Evolutionary conservation across 768 basidiomycete species (phyloP), one percentile per base, ranked within the genome.

Genomic region (Xerocomellus intermedius): DNA sequence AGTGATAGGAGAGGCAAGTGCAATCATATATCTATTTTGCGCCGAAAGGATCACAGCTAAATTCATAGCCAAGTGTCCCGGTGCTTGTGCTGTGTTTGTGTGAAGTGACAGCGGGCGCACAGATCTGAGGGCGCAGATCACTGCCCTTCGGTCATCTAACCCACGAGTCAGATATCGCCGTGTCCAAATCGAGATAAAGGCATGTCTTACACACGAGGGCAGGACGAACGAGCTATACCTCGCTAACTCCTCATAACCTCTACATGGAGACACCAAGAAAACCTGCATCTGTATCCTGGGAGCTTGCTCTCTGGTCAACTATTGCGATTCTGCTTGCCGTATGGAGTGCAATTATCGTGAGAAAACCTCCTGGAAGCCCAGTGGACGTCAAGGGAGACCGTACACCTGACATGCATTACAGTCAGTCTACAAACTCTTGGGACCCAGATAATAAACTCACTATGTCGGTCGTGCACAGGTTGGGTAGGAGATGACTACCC

Each of bases 401-500:
- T 21, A 44, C 10, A 6, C 28, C 45, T 24, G 48, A 63, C 22
- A 49, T 24, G n/a, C 24, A 52, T 13, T 61, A 66, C 44, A 64
- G 64, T 65, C 19, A 52, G 64, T 64, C 24, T 39, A 22, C 38
- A 37, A 24, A 22, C 8, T 2, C 26, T 43, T 22, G 16, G 13
- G 5, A 7, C 12, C 45, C 24, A n/a, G 4, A 43, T 16, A n/a
- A 35, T 14, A 24, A 24, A 55, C 50, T 59, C 42, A 58, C 51
- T 24, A 5, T 7, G 14, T 43, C 8, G n/a, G 8, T 33, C 35
- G 33, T 22, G 8, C 30, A 47, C 37, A 67, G 65, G 61, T 17
- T 67, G 67, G 66, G 36, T 61, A 26, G 67, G 54, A 44, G 67
- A 67, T n/a, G 66, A 69, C 48, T 64, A 61, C 32, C 66, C 67